phyloP scores from a whole-genome alignment of 2,329 filamentous ascomycete species.

The Xylariaceae sp. region DNA sequence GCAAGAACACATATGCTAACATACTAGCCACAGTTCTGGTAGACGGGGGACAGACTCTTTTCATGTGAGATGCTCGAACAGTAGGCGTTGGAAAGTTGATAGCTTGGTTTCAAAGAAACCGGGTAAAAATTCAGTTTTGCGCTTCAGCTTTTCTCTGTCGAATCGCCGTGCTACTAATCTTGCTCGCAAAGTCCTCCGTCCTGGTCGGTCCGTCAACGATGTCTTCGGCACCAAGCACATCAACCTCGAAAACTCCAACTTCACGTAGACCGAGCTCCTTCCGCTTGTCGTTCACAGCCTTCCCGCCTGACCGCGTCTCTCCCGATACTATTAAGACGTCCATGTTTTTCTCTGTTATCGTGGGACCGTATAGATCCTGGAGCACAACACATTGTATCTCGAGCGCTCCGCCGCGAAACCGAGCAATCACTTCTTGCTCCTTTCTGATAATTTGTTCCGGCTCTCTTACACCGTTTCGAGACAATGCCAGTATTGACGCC shows the following conservation, averaged over 20 bases:
- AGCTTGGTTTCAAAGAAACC: neutral
- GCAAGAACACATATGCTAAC: conserved; percentile 1
- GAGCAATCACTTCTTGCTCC: conserved; percentile 49
- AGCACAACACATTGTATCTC: conserved; percentile 79
- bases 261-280: conserved; percentile 70
- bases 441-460: conserved; percentile 33
- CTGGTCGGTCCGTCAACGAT: conserved; percentile 42
- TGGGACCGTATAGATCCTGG: conserved; percentile 85
- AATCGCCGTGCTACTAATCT: conserved; percentile 91
- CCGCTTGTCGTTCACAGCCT: conserved; percentile 82
- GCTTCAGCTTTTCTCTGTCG: conserved; percentile 44
- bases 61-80: conserved; percentile 21
- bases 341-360: conserved; percentile 76
- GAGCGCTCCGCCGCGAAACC: conserved; percentile 59
- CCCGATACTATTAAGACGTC: conserved; percentile 81
- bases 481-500: conserved; percentile 54
- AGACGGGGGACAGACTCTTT: conserved; percentile 51
- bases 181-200: conserved; percentile 67
- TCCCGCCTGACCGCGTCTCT: conserved; percentile 81
- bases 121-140: conserved; percentile 6
- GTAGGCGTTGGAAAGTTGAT: neutral
- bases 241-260: conserved; percentile 82
- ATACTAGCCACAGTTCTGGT: conserved; percentile 44
- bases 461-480: conserved; percentile 43
- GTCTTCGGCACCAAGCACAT: conserved; percentile 73